phyloP scores from a whole-genome alignment of 1,284 basidiomycete species.

The Malassezia slooffiae region DNA sequence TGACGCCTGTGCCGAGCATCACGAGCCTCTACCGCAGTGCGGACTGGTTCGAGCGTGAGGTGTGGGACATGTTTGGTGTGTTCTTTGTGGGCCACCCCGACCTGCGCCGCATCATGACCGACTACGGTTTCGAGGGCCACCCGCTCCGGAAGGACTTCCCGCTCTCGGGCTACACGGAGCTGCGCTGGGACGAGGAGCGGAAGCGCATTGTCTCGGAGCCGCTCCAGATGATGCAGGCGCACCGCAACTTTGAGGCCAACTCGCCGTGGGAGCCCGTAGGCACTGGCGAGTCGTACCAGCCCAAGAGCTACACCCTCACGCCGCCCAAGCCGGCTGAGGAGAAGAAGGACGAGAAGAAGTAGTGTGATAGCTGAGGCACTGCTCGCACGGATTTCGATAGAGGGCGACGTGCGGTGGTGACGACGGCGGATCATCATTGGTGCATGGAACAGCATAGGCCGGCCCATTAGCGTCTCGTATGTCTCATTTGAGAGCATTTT shows the following conservation, averaged over 20 bases:
- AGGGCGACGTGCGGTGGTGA: no score
- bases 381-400: no score
- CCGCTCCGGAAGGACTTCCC: constrained; percentile 97
- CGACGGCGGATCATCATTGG: no score
- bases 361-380: constrained; percentile 6
- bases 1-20: constrained; percentile 81
- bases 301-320: constrained; percentile 48
- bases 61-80: constrained; percentile 95
- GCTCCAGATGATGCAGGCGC: constrained; percentile 91
- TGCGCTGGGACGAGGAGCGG: constrained; percentile 95
- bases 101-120: constrained; percentile 88
- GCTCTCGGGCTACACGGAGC: constrained; percentile 89
- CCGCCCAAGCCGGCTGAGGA: constrained; percentile 48
- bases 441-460: no score
- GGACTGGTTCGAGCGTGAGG: constrained; percentile 97
- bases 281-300: constrained; percentile 62
- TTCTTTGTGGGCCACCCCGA: constrained; percentile 96
- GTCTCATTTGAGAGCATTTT: no score
- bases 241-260: constrained; percentile 79
- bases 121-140: constrained; percentile 99
- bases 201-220: constrained; percentile 98
- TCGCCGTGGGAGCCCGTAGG: constrained; percentile 98
- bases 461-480: no score
- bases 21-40: constrained; percentile 74
- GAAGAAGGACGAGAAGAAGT: constrained; percentile 44